Evolutionary conservation across 2,329 filamentous ascomycete genomes (phyloP), one percentile per base, ranked within the genome.

Genomic region (Colletotrichum sp.): DNA sequence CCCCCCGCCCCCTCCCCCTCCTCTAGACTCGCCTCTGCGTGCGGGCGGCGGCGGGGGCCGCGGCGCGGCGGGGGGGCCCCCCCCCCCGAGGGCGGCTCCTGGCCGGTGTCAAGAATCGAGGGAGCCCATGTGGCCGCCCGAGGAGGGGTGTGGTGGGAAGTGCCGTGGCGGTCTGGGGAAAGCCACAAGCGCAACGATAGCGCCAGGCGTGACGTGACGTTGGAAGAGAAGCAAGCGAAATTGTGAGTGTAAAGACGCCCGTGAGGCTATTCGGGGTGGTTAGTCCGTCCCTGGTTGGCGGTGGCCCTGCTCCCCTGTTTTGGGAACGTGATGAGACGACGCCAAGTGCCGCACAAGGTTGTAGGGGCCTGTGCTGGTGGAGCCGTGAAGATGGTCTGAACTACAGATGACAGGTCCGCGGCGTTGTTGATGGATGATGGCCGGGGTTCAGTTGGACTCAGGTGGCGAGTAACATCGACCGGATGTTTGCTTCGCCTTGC

Each of bases 331-430:
- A 67, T 74, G 74, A 76, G 74, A 76, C 74, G 71, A 63, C 38
- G 74, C 71, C 74, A 76, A 76, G 74, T 65, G 74, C 71, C 74
- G 74, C 71, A 70, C 38, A 65, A 69, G 36, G 71, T 69, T 66
- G 56, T 62, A 73, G 55, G 64, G 58, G 71, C 48, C 71, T 58
- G 71, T 59, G 71, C 66, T 48, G n/a, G 43, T 59, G 71, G 66
- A 52, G 32, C 26, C 59, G 6, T 26, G 48, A 14, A 21, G 26
- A 64, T 65, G 66, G 71, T 65, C 66, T 70, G 66, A 73, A 73
- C 66, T 73, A 70, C 71, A 58, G 71, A 73, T 73, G 71, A 65
- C 66, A 73, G 71, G 66, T 65, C 18, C 58, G 26, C 48, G 66
- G 59, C 32, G 59, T 24, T 28, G 26, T 26, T 34, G 34, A 38